phyloP scores from a whole-genome alignment of 2,329 filamentous ascomycete genomes.

The Colletotrichum limetticola region DNA sequence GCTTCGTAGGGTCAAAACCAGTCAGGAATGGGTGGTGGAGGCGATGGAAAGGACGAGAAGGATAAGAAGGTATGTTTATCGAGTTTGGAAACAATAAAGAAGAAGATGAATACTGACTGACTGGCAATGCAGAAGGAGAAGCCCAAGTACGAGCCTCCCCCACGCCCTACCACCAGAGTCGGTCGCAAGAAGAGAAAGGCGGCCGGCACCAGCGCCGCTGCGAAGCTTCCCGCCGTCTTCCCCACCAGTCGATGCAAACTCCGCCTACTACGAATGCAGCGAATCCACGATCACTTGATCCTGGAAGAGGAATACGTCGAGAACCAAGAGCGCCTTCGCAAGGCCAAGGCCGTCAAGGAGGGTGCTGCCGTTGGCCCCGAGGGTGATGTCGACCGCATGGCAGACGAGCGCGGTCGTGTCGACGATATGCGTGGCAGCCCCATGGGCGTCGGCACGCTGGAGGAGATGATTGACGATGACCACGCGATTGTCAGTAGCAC shows the following conservation, averaged over 20 bases:
- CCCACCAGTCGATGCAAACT: slow-evolving; percentile 98
- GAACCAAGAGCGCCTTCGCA: slow-evolving; percentile 96
- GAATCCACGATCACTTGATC: slow-evolving; percentile 95
- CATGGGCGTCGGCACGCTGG: slow-evolving; percentile 97
- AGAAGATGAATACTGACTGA: slow-evolving; percentile 14
- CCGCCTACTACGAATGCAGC: slow-evolving; percentile 96
- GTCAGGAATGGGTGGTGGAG: slow-evolving; percentile 84
- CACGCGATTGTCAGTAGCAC: slow-evolving; percentile 98
- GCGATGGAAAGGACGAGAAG: slow-evolving; percentile 84
- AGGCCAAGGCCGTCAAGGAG: slow-evolving; percentile 85
- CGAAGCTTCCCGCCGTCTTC: slow-evolving; percentile 93
- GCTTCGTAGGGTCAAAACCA: slow-evolving; percentile 79
- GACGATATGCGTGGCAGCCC: slow-evolving; percentile 99
- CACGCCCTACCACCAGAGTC: slow-evolving; percentile 94
- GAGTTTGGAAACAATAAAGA: neutral
- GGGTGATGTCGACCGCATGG: slow-evolving; percentile 81
- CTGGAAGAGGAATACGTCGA: slow-evolving; percentile 99
- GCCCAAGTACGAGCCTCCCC: slow-evolving; percentile 99
- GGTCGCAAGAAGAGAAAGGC: slow-evolving; percentile 99
- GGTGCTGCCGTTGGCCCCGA: slow-evolving; percentile 77
- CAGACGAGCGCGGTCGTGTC: slow-evolving; percentile 92
- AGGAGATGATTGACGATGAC: slow-evolving; percentile 99
- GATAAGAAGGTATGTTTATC: slow-evolving; percentile 83
- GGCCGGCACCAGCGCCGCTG: slow-evolving; percentile 90
- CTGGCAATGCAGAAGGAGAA: slow-evolving; percentile 84